These are phyloP conservation scores for Paxillus rubicundulus DNA, from an alignment of 768 basidiomycete species.

Conservation along the genomic window DNA sequence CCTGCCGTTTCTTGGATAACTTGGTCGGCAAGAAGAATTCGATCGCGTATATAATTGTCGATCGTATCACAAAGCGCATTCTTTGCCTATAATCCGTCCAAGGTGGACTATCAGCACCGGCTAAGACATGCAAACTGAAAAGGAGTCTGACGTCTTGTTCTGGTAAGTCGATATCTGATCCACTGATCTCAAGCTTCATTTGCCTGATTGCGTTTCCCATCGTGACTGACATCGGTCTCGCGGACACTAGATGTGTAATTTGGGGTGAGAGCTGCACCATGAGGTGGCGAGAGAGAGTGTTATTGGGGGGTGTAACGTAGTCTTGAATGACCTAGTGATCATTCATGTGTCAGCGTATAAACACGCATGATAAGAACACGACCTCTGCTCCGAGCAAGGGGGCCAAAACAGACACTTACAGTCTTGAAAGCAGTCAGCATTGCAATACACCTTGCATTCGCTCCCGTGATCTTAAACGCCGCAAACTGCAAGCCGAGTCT, in stretches of 20 bases:
- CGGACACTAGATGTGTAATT: conserved; percentile 85
- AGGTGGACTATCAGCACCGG: background rate
- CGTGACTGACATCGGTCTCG: conserved; percentile 86
- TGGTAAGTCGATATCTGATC: conserved; percentile 86
- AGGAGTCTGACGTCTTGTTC: conserved; percentile 78
- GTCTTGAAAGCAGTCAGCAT: conserved; percentile 89
- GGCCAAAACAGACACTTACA: conserved; percentile 44
- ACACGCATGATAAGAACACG: conserved; percentile 7
- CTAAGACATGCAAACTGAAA: background rate
- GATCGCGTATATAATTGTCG: conserved; percentile 90
- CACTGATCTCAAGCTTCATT: conserved; percentile 93
- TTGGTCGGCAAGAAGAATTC: conserved; percentile 89
- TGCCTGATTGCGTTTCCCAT: conserved; percentile 95
- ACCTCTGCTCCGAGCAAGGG: background rate
- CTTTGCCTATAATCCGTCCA: conserved; percentile 64
- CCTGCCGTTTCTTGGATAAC: conserved; percentile 88
- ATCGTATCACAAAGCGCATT: conserved; percentile 79
- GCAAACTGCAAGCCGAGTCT: conserved; percentile 87
- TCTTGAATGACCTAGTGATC: conserved; percentile 77
- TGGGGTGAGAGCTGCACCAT: conserved; percentile 92
- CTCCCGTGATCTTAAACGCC: conserved; percentile 88
- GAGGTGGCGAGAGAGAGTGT: conserved; percentile 84
- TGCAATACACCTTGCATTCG: conserved; percentile 94
- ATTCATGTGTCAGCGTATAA: conserved; percentile 10
- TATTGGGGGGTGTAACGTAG: conserved; percentile 83